Percentiles rank a stretch among this genome's conserved stretches.
Conservation (phyloP, 148 eudicot genomes). For the Nepenthes gracilis region DNA sequence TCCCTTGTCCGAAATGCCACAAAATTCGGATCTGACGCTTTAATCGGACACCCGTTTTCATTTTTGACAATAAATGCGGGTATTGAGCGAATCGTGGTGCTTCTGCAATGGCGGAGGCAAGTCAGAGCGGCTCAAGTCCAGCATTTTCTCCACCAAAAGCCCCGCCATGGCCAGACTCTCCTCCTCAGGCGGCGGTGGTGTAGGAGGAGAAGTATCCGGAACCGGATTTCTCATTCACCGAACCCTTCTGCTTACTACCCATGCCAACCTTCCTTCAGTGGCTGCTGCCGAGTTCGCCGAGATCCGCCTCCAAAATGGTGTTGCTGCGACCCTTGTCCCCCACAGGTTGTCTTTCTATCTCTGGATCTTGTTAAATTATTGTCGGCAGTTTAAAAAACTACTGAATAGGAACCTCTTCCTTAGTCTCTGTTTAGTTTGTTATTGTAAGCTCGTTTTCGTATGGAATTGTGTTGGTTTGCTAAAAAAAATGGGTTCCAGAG, state of each 20-base stretch:
- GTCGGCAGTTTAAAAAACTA: too few species aligned
- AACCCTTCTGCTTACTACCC: slow-evolving; percentile 74
- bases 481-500: too few species aligned
- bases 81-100: slow-evolving; percentile 74
- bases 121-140: slow-evolving; percentile 66
- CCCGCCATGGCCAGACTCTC: slow-evolving; percentile 54
- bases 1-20: neutral
- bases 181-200: slow-evolving; percentile 7
- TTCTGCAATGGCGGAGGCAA: slow-evolving; percentile 90
- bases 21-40: neutral
- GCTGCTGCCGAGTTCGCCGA: slow-evolving; percentile 65
- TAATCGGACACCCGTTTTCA: neutral
- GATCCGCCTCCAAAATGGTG: slow-evolving; percentile 71
- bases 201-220: slow-evolving; percentile 21
- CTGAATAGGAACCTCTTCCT: too few species aligned
- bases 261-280: slow-evolving; percentile 68
- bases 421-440: neutral
- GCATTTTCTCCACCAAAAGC: slow-evolving; percentile 54
- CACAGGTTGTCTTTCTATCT: slow-evolving; percentile 37
- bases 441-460: neutral
- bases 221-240: slow-evolving; percentile 77
- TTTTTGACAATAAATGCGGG: slow-evolving; percentile 29
- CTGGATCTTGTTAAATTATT: neutral
- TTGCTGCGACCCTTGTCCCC: slow-evolving; percentile 65
- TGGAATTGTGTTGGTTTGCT: neutral